These are phyloP conservation scores for Metschnikowia chrysomelidarum DNA, from an alignment of 805 yeast genomes.

Conservation along the genomic window DNA sequence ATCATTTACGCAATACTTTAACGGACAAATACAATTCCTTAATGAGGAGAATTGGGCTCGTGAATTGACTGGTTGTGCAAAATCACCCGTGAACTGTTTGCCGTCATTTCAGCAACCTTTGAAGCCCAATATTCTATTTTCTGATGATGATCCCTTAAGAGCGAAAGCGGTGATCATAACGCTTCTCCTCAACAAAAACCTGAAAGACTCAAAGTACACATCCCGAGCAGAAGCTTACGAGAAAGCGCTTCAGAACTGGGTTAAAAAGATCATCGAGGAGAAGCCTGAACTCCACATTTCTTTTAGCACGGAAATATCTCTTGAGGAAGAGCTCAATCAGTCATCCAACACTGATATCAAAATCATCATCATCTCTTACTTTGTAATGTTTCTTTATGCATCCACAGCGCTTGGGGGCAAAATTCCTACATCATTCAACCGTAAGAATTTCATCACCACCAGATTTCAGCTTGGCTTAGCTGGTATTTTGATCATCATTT, in stretches of 20 bases:
- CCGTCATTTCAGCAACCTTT: conserved; percentile 92
- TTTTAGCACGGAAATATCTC: conserved; percentile 79
- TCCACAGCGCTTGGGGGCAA: conserved; percentile 73
- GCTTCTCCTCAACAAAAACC: conserved; percentile 57
- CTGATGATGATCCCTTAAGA: conserved; percentile 48
- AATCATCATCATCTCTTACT: conserved; percentile 70
- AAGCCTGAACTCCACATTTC: conserved; percentile 63
- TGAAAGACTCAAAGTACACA: conserved; percentile 40
- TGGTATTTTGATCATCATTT: conserved; percentile 79
- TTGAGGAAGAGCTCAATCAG: conserved; percentile 79
- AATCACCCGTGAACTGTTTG: conserved; percentile 83
- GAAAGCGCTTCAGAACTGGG: conserved; percentile 53
- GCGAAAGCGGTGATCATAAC: conserved; percentile 79
- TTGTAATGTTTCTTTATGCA: conserved; percentile 86
- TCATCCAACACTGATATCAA: conserved; percentile 76
- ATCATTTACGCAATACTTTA: conserved; percentile 85
- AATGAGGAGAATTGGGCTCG: conserved; percentile 55
- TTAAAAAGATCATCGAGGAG: conserved; percentile 43
- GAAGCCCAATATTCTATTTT: conserved; percentile 64
- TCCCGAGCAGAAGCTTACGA: conserved; percentile 63
- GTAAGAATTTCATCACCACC: conserved; percentile 43
- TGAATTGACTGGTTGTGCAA: conserved; percentile 58
- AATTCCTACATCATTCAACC: conserved; percentile 37
- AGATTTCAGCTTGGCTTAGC: conserved; percentile 74
- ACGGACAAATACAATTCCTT: conserved; percentile 53